Conservation (phyloP, 148 eudicot genomes). For the Pharnaceum exiguum region DNA sequence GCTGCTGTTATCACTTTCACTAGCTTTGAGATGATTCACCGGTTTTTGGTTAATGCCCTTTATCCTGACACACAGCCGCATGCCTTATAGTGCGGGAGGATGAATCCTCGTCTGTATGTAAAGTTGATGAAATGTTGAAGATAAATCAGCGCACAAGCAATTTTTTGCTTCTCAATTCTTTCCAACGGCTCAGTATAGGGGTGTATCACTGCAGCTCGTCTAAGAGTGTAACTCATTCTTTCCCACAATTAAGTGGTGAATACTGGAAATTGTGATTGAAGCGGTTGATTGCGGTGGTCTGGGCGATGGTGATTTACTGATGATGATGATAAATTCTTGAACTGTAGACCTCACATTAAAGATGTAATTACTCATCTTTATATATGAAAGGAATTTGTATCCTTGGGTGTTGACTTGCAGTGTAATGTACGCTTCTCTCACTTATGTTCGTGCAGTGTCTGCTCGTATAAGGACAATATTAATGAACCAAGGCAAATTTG, state of each 20-base stretch:
- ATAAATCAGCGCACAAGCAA: constrained; percentile 6
- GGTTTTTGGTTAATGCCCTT: constrained; percentile 49
- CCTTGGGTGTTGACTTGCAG: no score
- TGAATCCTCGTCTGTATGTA: constrained; percentile 6
- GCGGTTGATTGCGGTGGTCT: background rate
- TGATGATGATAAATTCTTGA: constrained; percentile 11
- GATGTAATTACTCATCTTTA: no score
- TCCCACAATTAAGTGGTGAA: background rate
- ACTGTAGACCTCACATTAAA: no score
- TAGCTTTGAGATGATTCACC: constrained; percentile 98
- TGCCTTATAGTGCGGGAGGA: constrained; percentile 29
- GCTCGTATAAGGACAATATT: no score
- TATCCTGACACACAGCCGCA: constrained; percentile 61
- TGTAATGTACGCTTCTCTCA: no score
- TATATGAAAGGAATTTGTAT: no score
- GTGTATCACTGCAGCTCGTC: constrained; percentile 8
- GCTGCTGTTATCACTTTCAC: constrained; percentile 96
- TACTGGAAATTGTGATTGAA: background rate
- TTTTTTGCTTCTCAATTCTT: constrained; percentile 14
- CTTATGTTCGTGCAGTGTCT: no score
- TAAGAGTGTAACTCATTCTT: constrained; percentile 13
- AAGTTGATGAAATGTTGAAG: constrained; percentile 11
- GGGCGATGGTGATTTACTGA: constrained; percentile 1
- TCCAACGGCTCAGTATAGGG: constrained; percentile 10
- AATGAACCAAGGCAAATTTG: no score